phyloP scores from a whole-genome alignment of 768 basidiomycete genomes.

The Fibroporia radiculosa region DNA sequence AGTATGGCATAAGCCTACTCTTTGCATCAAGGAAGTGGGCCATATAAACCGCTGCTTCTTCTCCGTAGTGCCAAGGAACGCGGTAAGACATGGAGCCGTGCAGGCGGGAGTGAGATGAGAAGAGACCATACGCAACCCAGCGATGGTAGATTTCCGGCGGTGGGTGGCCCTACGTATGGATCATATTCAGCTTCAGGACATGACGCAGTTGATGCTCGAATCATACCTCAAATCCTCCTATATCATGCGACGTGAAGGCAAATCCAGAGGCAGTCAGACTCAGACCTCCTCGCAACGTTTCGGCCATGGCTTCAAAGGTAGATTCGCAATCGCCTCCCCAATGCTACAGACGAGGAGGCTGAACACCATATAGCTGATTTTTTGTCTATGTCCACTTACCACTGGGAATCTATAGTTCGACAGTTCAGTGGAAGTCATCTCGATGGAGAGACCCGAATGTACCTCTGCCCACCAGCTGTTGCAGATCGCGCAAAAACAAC shows the following conservation, averaged over 20 bases:
- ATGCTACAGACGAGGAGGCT: constrained; percentile 29
- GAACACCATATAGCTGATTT: neutral
- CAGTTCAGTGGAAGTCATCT: neutral
- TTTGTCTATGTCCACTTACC: constrained; percentile 19
- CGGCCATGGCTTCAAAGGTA: constrained; percentile 73
- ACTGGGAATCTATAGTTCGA: constrained; percentile 22
- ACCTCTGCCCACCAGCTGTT: constrained; percentile 64
- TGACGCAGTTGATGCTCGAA: too few relatives aligned
- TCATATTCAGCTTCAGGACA: too few relatives aligned
- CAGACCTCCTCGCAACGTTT: constrained; percentile 60
- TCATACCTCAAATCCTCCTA: constrained; percentile 65
- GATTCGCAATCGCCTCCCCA: constrained; percentile 77
- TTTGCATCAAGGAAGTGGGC: constrained; percentile 54
- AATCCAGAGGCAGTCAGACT: constrained; percentile 63
- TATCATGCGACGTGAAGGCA: constrained; percentile 67
- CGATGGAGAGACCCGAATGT: neutral
- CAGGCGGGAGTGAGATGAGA: constrained; percentile 68
- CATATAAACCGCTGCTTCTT: constrained; percentile 60
- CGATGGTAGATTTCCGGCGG: constrained; percentile 64
- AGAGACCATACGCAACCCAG: constrained; percentile 71
- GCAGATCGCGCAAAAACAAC: constrained; percentile 64
- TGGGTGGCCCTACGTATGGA: constrained; percentile 48
- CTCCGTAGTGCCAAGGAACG: constrained; percentile 72
- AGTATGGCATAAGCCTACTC: constrained; percentile 68
- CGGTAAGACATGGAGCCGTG: constrained; percentile 71